Percentiles rank a stretch among this genome's conserved stretches.
Evolutionary conservation across 768 basidiomycete species (phyloP).

Genomic region (Leccinellum albellum): DNA sequence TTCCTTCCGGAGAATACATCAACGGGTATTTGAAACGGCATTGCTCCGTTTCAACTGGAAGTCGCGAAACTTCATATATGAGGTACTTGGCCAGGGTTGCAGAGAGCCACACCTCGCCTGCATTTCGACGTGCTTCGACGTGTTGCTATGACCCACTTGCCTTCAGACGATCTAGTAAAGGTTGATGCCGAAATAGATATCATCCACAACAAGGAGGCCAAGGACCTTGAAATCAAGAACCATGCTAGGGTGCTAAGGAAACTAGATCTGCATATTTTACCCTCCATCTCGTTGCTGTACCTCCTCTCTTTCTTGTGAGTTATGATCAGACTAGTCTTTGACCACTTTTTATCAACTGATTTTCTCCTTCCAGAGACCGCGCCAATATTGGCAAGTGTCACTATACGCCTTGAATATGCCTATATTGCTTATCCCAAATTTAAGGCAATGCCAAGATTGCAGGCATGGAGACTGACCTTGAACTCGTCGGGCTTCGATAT

Average conservation of each 20-base stretch:
- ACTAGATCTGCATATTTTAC: neutral
- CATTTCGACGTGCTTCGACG: neutral
- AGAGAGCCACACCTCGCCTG: neutral
- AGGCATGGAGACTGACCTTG: constrained; percentile 40
- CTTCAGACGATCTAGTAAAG: neutral
- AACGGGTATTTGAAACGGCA: neutral
- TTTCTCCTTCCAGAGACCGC: constrained; percentile 33
- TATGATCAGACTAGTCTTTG: neutral
- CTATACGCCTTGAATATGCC: neutral
- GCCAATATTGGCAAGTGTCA: constrained; percentile 38
- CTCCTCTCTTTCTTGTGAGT: neutral
- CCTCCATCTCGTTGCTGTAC: neutral
- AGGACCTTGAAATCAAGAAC: neutral
- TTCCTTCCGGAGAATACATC: neutral
- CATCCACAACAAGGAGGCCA: constrained; percentile 9
- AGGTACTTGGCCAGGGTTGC: neutral
- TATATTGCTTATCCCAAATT: constrained; percentile 1
- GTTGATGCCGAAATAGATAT: constrained; percentile 1
- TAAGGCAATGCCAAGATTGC: constrained; percentile 44
- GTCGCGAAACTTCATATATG: neutral
- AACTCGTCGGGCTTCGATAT: constrained; percentile 34
- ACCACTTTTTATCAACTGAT: neutral
- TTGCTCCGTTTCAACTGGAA: neutral
- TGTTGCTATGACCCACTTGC: constrained; percentile 2
- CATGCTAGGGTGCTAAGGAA: neutral